Conservation (phyloP, 371 early-diverging fungal species). For the Apophysomyces variabilis region DNA sequence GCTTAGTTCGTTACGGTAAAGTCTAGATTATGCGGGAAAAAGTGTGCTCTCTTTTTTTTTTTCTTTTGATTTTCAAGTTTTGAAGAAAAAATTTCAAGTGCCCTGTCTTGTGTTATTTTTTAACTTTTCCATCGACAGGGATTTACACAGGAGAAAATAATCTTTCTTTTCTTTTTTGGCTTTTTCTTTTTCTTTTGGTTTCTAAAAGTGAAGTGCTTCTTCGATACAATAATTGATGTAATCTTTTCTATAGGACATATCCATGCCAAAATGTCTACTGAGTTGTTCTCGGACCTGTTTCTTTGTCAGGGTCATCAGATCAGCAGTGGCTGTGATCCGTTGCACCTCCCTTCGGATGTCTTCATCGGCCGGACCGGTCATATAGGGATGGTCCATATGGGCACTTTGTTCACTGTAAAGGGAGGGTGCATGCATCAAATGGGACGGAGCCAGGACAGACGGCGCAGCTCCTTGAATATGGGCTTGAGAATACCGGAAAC, state of each 20-base stretch:
- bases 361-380: slow-evolving; percentile 68
- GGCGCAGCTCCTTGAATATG: neutral
- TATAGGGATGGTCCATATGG: slow-evolving; percentile 1
- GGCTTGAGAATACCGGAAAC: slow-evolving; percentile 11
- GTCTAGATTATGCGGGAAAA: too few species aligned
- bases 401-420: slow-evolving; percentile 16
- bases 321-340: slow-evolving; percentile 74
- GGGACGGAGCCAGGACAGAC: slow-evolving; percentile 10
- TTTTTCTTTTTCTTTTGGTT: slow-evolving; percentile 1
- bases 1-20: too few species aligned
- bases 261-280: slow-evolving; percentile 73
- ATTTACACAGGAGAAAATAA: too few species aligned
- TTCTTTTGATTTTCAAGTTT: too few species aligned
- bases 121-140: too few species aligned
- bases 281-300: slow-evolving; percentile 88
- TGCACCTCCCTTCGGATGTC: slow-evolving; percentile 78
- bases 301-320: slow-evolving; percentile 82
- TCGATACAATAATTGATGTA: slow-evolving; percentile 85
- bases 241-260: slow-evolving; percentile 78
- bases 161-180: slow-evolving; percentile 3
- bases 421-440: slow-evolving; percentile 9
- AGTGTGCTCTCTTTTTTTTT: too few species aligned
- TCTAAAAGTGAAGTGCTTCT: slow-evolving; percentile 57
- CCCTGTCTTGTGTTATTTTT: too few species aligned
- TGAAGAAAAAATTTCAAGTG: too few species aligned